These are phyloP conservation scores for Endocalyx cinctus DNA, from an alignment of 2,329 filamentous ascomycete species.

Conservation along the genomic window DNA sequence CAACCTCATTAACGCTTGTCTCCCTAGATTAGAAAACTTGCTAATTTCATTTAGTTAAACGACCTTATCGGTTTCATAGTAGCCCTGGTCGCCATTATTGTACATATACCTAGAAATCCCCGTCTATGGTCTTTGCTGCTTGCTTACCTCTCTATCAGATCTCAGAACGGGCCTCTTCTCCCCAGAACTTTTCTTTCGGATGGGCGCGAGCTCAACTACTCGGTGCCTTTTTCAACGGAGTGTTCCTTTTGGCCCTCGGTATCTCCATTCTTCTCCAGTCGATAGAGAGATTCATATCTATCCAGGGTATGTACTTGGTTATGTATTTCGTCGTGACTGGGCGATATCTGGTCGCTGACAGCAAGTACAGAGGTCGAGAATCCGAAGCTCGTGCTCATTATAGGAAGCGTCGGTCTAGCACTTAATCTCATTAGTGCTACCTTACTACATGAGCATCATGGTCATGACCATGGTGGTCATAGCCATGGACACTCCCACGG, in stretches of 20 bases:
- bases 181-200: constrained; percentile 63
- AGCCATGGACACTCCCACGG: constrained; percentile 9
- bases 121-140: not conserved
- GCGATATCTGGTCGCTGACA: constrained; percentile 4
- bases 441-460: constrained; percentile 57
- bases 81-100: constrained; percentile 59
- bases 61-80: constrained; percentile 67
- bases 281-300: constrained; percentile 62
- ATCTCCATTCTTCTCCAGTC: constrained; percentile 70
- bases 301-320: constrained; percentile 40
- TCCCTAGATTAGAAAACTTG: not conserved
- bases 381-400: constrained; percentile 61
- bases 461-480: constrained; percentile 22
- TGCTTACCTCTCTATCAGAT: constrained; percentile 37
- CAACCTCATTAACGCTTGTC: not conserved
- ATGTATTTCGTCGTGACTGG: not conserved
- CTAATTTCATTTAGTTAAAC: constrained; percentile 42
- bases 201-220: constrained; percentile 71
- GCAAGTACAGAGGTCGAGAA: constrained; percentile 51
- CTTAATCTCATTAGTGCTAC: constrained; percentile 63
- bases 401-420: constrained; percentile 62
- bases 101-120: constrained; percentile 33
- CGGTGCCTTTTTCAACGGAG: constrained; percentile 77
- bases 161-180: constrained; percentile 51
- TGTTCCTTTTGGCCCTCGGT: constrained; percentile 67